Evolutionary conservation across 2,329 filamentous ascomycete genomes (phyloP), one percentile per base, ranked within the genome.

Genomic region (Phialophora macrospora): DNA sequence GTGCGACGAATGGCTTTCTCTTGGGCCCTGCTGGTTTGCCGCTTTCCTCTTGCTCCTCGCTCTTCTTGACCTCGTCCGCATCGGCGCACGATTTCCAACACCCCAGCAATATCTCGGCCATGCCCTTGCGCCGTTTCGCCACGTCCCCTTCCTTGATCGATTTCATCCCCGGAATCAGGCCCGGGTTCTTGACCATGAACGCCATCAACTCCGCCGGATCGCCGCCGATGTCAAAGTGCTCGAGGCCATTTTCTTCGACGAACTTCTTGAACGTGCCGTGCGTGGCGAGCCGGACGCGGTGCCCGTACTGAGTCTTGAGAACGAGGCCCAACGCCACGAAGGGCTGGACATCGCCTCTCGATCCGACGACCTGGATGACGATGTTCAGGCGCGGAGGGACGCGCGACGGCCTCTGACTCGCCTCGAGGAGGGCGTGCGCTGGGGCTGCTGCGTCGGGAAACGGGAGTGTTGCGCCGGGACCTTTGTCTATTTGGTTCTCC

Each of bases 181-280:
- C 91, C 0, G 92, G 91, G 71, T 95, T 90, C 77, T 93, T 93
- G 55, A 95, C 92, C 92, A 96, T 96, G 73, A 94, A 96, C 2
- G 92, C 91, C 90, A 92, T 93, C 52, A 92, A 80, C 73, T 90
- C 85, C 1, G 87, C 84, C 1, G 90, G 90, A 74, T 93, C 89
- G 3, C 90, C 90, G n/a, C 90, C 89, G 59, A 92, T 90, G 67
- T 80, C 85, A 76, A 90, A 92, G 76, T 92, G 93, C 72, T 93
- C 90, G 12, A 93, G 82, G 0, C 84, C 88, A 74, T 88, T 87
- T 59, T 90, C 85, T 66, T 87, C 83, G 3, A 93, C 87, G 70
- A 92, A 91, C 0, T 80, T 76, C 70, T 86, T 82, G 71, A 93
- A 93, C 1, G 83, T 87, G 4, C 84, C 77, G 72, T 93, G 90